phyloP scores from a whole-genome alignment of 495 filamentous ascomycete genomes.

The Penicillium dipodomyicola region DNA sequence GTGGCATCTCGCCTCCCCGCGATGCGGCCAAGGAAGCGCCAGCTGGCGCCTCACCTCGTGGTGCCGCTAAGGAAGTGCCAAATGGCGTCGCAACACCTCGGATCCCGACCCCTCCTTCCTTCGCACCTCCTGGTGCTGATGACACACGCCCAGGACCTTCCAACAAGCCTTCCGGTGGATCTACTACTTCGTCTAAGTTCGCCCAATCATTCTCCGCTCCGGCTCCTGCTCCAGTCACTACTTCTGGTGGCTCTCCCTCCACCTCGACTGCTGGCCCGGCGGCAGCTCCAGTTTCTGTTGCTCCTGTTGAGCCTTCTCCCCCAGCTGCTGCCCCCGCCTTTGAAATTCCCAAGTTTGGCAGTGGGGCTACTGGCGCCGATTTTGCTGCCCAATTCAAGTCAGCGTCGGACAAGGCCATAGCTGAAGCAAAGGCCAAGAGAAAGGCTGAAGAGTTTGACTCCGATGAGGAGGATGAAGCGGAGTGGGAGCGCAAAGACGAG shows the following conservation, averaged over 20 bases:
- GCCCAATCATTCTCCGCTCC: conserved; percentile 44
- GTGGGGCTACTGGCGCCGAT: conserved; percentile 15
- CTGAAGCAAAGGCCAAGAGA: conserved; percentile 49
- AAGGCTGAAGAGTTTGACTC: conserved; percentile 57
- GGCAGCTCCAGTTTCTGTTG: background rate
- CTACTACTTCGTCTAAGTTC: conserved; percentile 30
- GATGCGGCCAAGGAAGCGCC: background rate
- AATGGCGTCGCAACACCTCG: too few species aligned
- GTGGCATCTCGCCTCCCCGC: too few species aligned
- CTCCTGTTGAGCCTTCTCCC: background rate
- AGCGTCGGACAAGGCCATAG: conserved; percentile 31
- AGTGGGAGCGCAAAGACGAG: conserved; percentile 47
- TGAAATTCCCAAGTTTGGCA: conserved; percentile 1
- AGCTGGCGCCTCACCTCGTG: background rate
- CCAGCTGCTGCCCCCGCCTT: background rate
- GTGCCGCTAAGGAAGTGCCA: too few species aligned
- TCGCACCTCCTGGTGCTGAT: background rate
- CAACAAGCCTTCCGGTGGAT: background rate
- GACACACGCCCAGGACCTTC: background rate
- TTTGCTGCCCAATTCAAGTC: conserved; percentile 43
- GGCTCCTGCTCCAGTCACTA: conserved; percentile 10
- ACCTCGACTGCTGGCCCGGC: background rate
- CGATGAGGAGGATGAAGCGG: conserved; percentile 52
- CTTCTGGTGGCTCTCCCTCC: background rate
- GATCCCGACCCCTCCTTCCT: background rate